These are phyloP conservation scores for Sequoia sempervirens DNA, from an alignment of 75 land plant species.

Conservation along the genomic window DNA sequence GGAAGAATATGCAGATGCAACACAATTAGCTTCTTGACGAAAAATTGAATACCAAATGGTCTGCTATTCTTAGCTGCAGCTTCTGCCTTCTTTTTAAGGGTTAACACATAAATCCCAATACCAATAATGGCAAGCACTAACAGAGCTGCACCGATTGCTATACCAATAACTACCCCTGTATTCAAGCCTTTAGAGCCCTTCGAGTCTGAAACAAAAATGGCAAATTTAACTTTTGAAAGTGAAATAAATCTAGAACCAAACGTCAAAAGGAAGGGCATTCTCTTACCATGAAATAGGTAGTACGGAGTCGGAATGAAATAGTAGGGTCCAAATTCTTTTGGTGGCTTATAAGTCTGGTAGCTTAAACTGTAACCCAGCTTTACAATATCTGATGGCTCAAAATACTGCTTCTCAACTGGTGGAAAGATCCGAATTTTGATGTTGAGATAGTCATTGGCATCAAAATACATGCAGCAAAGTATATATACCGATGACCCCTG, in stretches of 20 bases:
- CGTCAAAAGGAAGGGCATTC: neutral
- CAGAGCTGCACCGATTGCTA: slow-evolving; percentile 39
- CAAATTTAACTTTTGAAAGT: too few relatives aligned
- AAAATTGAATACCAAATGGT: slow-evolving; percentile 53
- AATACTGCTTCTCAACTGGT: slow-evolving; percentile 8
- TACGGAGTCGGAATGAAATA: slow-evolving; percentile 15
- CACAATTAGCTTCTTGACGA: neutral
- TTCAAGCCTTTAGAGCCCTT: slow-evolving; percentile 10
- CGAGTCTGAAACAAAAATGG: too few relatives aligned
- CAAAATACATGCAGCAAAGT: slow-evolving; percentile 11
- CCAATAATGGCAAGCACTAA: slow-evolving; percentile 28
- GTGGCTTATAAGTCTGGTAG: slow-evolving; percentile 36
- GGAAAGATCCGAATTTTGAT: slow-evolving; percentile 36
- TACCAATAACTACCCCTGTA: slow-evolving; percentile 43
- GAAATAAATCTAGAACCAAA: neutral
- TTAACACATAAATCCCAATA: slow-evolving; percentile 41
- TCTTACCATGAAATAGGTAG: slow-evolving; percentile 18
- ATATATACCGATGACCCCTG: slow-evolving; percentile 40
- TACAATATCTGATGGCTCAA: slow-evolving; percentile 19
- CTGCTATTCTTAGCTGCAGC: slow-evolving; percentile 23
- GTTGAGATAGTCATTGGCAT: slow-evolving; percentile 22
- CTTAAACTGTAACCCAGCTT: slow-evolving; percentile 23
- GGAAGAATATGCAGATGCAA: neutral
- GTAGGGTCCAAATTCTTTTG: slow-evolving; percentile 31
- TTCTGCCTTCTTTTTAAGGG: slow-evolving; percentile 47